Percentiles rank a stretch among this genome's conserved stretches.
phyloP scores from a whole-genome alignment of 73 alveolate species.

The Symbiodinium pilosum region DNA sequence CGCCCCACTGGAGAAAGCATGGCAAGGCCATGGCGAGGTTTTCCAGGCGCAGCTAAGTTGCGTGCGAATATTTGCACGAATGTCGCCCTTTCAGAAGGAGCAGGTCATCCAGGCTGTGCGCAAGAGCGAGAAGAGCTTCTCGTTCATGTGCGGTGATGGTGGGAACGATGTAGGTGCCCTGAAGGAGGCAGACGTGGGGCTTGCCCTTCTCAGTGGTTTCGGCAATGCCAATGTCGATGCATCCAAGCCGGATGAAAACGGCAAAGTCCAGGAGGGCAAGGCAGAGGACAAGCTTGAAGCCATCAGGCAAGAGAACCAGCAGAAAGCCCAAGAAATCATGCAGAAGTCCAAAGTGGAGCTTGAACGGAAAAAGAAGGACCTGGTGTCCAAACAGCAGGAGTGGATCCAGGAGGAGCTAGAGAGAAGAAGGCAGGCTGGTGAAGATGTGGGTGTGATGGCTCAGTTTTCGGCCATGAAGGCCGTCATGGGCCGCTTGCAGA shows the following conservation, averaged over 20 bases:
- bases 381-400: conserved; percentile 91
- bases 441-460: conserved; percentile 86
- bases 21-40: conserved; percentile 13
- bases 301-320: conserved; percentile 43
- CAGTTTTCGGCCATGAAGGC: conserved; percentile 84
- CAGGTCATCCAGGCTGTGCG: conserved; percentile 92
- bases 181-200: conserved; percentile 91
- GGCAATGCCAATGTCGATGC: conserved; percentile 93
- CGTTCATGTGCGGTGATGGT: conserved; percentile 91
- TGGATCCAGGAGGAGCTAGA: conserved; percentile 89
- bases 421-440: conserved; percentile 26
- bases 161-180: conserved; percentile 93
- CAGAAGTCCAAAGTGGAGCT: conserved; percentile 83
- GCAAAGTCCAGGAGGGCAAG: conserved; percentile 20
- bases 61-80: conserved; percentile 62
- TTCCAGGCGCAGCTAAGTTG: conserved; percentile 55
- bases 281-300: conserved; percentile 80
- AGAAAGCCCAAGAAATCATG: conserved; percentile 85
- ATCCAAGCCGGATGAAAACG: not conserved
- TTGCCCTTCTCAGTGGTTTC: conserved; percentile 83
- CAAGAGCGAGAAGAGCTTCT: conserved; percentile 71
- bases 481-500: conserved; percentile 86
- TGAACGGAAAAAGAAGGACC: conserved; percentile 84
- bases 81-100: conserved; percentile 93
- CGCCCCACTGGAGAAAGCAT: conserved; percentile 71